Conservation (phyloP, 140 eudicot genomes). For the Flaveria floridana region DNA sequence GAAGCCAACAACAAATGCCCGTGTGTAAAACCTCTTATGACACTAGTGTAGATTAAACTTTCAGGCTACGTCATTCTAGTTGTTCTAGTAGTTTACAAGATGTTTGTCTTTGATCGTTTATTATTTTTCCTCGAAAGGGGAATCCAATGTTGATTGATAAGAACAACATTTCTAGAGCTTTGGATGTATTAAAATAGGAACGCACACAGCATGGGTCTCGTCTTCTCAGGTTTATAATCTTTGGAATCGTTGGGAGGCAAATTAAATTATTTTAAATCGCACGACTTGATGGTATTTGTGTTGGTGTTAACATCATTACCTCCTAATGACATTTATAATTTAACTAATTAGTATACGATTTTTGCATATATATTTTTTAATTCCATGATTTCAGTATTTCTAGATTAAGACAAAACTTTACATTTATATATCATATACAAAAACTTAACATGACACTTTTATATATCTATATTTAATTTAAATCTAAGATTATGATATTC, state of each 20-base stretch:
- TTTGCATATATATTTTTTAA: background rate
- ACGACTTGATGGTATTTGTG: conserved; percentile 11
- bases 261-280: background rate
- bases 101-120: background rate
- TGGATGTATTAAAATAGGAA: no score
- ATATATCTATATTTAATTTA: no score
- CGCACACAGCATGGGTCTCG: background rate
- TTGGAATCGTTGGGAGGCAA: background rate
- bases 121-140: background rate
- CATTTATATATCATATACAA: background rate
- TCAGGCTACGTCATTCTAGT: background rate
- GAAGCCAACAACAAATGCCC: background rate
- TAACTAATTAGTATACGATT: background rate
- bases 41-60: background rate
- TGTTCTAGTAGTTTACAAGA: background rate
- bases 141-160: background rate
- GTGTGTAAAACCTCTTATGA: background rate
- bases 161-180: no score
- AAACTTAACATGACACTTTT: background rate
- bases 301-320: background rate
- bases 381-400: background rate
- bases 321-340: background rate
- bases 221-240: background rate
- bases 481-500: background rate
- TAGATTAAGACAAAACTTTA: background rate